These are phyloP conservation scores for Pelagophyceae sp. DNA, from an alignment of 352 stramenopile species.

Conservation along the genomic window DNA sequence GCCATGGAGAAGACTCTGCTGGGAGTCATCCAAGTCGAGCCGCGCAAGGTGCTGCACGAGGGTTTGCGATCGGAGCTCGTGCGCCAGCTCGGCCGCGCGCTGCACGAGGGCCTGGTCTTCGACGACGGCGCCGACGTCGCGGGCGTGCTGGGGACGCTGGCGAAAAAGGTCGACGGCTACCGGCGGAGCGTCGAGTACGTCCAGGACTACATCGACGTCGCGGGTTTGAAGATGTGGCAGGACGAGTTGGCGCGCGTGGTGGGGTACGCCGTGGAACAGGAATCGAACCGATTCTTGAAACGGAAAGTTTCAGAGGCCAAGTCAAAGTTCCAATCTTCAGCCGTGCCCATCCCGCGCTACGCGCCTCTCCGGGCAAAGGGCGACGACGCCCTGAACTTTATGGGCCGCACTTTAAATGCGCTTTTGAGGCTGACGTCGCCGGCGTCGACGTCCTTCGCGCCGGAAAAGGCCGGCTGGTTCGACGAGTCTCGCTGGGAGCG, in stretches of 20 bases:
- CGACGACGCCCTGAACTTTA: constrained; percentile 51
- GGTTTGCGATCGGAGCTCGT: constrained; percentile 85
- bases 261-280: constrained; percentile 89
- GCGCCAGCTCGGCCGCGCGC: constrained; percentile 48
- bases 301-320: constrained; percentile 64
- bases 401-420: constrained; percentile 77
- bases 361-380: constrained; percentile 36
- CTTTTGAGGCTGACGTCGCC: constrained; percentile 82
- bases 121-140: constrained; percentile 51
- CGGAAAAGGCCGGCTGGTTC: constrained; percentile 83
- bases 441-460: constrained; percentile 74
- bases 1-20: constrained; percentile 85
- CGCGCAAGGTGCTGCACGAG: constrained; percentile 79
- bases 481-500: constrained; percentile 61
- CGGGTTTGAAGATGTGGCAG: constrained; percentile 87
- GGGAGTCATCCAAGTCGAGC: constrained; percentile 84
- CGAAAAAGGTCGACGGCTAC: constrained; percentile 73
- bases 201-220: constrained; percentile 87
- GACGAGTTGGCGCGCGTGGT: constrained; percentile 84
- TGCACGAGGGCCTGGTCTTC: constrained; percentile 43
- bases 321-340: constrained; percentile 76
- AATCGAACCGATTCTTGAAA: constrained; percentile 35
- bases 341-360: constrained; percentile 78
- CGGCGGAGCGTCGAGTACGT: constrained; percentile 83
- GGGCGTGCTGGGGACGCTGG: constrained; percentile 66